Conservation (phyloP, 352 stramenopile species). For the Globisporangium orthogonon region DNA sequence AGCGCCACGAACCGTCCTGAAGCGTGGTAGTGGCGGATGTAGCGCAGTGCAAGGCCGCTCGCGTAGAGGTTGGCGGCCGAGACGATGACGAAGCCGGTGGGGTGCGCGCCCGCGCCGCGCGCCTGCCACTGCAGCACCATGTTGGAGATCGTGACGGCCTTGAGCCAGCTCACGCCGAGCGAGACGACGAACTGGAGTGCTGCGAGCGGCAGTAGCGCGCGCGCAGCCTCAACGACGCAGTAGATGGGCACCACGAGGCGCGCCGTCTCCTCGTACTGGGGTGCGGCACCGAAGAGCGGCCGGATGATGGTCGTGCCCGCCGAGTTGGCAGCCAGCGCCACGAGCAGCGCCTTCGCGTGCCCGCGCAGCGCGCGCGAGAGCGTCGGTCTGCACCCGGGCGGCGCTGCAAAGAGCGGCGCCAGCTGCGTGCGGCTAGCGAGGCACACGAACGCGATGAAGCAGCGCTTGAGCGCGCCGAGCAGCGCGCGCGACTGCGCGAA, state of each 20-base stretch:
- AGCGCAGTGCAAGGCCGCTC: constrained; percentile 50
- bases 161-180: constrained; percentile 66
- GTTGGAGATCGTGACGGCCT: constrained; percentile 62
- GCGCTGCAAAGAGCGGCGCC: constrained; percentile 29
- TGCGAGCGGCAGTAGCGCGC: constrained; percentile 28
- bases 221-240: constrained; percentile 29
- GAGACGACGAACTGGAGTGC: constrained; percentile 45
- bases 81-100: constrained; percentile 48
- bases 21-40: constrained; percentile 40
- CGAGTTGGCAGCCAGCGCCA: constrained; percentile 53
- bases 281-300: constrained; percentile 42
- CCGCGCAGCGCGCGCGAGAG: constrained; percentile 21
- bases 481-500: constrained; percentile 43
- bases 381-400: constrained; percentile 25
- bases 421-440: constrained; percentile 43
- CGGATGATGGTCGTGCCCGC: constrained; percentile 60
- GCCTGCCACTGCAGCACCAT: constrained; percentile 55
- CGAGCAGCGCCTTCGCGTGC: constrained; percentile 40
- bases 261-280: constrained; percentile 53
- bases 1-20: constrained; percentile 30
- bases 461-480: constrained; percentile 38
- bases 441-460: constrained; percentile 59
- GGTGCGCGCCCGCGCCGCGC: constrained; percentile 33
- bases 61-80: constrained; percentile 70
- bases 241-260: constrained; percentile 57